These are phyloP conservation scores for Chaetoceros muelleri DNA, from an alignment of 108 stramenopile genomes.

Conservation along the genomic window DNA sequence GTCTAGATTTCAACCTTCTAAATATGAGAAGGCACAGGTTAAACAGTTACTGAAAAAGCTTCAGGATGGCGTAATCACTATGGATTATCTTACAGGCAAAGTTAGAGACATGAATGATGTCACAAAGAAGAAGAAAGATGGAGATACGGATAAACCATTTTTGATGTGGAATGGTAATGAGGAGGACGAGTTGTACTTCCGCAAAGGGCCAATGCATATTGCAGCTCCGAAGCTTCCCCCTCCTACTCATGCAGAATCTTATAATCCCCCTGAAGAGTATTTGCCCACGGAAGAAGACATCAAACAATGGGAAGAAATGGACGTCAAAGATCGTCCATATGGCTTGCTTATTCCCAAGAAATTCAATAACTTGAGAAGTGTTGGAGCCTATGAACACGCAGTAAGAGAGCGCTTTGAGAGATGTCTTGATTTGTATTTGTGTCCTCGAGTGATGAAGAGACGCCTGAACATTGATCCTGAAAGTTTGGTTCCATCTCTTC, in stretches of 20 bases:
- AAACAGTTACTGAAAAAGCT: slow-evolving; percentile 78
- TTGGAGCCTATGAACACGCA: slow-evolving; percentile 89
- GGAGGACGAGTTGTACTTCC: slow-evolving; percentile 78
- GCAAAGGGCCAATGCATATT: slow-evolving; percentile 91
- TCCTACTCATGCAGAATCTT: slow-evolving; percentile 93
- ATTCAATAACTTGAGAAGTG: slow-evolving; percentile 75
- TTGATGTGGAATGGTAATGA: slow-evolving; percentile 91
- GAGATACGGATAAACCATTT: slow-evolving; percentile 54
- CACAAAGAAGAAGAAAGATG: slow-evolving; percentile 26
- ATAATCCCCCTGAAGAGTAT: slow-evolving; percentile 97
- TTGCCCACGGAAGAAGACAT: slow-evolving; percentile 88
- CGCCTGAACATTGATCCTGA: slow-evolving; percentile 95
- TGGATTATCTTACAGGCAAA: slow-evolving; percentile 73
- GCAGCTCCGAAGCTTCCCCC: slow-evolving; percentile 94
- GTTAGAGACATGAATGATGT: slow-evolving; percentile 73
- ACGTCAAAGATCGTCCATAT: slow-evolving; percentile 83
- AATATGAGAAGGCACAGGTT: slow-evolving; percentile 83
- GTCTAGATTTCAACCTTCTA: slow-evolving; percentile 70
- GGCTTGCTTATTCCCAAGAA: slow-evolving; percentile 86
- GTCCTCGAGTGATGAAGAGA: slow-evolving; percentile 90
- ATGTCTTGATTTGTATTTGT: slow-evolving; percentile 97
- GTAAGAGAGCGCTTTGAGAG: slow-evolving; percentile 96
- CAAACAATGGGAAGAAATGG: slow-evolving; percentile 86
- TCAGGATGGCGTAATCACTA: slow-evolving; percentile 78
- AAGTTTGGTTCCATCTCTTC: slow-evolving; percentile 90